Evolutionary conservation across 768 basidiomycete species (phyloP).

Genomic region (Termitomyces sp.): DNA sequence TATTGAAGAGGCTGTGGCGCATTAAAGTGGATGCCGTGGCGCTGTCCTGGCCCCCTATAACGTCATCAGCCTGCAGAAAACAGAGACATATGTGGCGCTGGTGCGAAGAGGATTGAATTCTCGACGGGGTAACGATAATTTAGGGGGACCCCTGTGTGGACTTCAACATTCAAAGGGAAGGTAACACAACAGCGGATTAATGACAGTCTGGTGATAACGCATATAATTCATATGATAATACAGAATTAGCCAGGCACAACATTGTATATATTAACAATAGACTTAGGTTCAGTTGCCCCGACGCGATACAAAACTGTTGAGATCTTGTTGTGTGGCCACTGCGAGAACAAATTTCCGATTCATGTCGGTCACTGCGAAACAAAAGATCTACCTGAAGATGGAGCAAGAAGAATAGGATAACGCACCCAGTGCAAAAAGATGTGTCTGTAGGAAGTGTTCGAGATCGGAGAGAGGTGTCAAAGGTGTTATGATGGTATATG

Average conservation of each 20-base stretch:
- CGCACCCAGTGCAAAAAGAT: conserved; percentile 74
- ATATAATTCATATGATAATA: not conserved
- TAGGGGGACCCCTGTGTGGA: not conserved
- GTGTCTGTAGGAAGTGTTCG: conserved; percentile 68
- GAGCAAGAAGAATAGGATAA: not conserved
- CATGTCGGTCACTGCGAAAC: conserved; percentile 69
- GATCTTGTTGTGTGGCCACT: conserved; percentile 71
- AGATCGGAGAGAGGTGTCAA: conserved; percentile 72
- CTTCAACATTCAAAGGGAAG: not conserved
- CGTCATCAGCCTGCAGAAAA: not conserved
- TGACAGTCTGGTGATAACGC: not conserved
- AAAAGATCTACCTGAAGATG: not conserved
- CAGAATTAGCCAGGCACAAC: not conserved
- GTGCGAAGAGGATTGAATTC: not conserved
- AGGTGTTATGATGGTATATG: conserved; percentile 80
- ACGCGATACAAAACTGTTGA: conserved; percentile 55
- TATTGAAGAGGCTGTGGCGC: conserved; percentile 6
- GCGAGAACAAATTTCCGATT: conserved; percentile 79
- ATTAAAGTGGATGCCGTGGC: not conserved
- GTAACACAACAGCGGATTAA: not conserved
- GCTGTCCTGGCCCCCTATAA: not conserved
- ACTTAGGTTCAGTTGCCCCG: conserved; percentile 31
- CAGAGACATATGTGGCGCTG: not conserved
- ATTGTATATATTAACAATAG: not conserved
- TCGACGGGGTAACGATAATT: not conserved